phyloP scores from a whole-genome alignment of 192 early-diverging fungal genomes.

The Chytriomyces sp. region DNA sequence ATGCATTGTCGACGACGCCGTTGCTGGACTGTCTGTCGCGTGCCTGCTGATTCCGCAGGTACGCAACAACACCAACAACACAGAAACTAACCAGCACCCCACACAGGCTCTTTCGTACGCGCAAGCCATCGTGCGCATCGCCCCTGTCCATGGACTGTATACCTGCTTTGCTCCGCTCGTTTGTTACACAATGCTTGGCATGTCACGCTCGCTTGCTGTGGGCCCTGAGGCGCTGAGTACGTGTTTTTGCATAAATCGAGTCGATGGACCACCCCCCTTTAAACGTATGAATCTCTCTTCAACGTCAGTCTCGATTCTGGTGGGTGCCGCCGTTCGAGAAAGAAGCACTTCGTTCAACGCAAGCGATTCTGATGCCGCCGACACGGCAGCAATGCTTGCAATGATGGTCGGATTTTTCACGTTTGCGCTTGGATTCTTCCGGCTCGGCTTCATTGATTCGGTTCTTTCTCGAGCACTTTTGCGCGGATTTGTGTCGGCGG shows the following conservation, averaged over 20 bases:
- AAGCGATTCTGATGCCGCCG: slow-evolving; percentile 35
- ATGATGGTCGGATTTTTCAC: slow-evolving; percentile 94
- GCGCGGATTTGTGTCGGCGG: slow-evolving; percentile 94
- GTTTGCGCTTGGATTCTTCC: slow-evolving; percentile 90
- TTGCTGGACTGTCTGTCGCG: slow-evolving; percentile 83
- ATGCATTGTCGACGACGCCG: slow-evolving; percentile 73
- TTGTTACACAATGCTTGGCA: slow-evolving; percentile 90
- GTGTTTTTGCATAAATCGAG: neutral
- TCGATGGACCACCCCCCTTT: too few species aligned
- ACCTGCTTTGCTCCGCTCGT: slow-evolving; percentile 82
- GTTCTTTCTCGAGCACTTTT: slow-evolving; percentile 91
- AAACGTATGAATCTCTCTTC: too few species aligned
- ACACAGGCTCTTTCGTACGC: slow-evolving; percentile 82
- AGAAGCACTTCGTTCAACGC: neutral
- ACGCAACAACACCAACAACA: too few species aligned
- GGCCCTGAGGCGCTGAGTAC: slow-evolving; percentile 82
- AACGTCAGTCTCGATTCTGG: slow-evolving; percentile 81
- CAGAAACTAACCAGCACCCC: too few species aligned
- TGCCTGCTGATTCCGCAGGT: slow-evolving; percentile 56
- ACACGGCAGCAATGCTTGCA: slow-evolving; percentile 71
- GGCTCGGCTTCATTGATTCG: slow-evolving; percentile 97
- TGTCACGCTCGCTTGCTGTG: slow-evolving; percentile 84
- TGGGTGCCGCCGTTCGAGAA: slow-evolving; percentile 69
- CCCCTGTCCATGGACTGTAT: slow-evolving; percentile 91
- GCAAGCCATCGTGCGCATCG: slow-evolving; percentile 80